Percentiles rank a stretch among this genome's conserved stretches.
Evolutionary conservation across 2,329 filamentous ascomycete species (phyloP).

Genomic region (Didymella exigua): DNA sequence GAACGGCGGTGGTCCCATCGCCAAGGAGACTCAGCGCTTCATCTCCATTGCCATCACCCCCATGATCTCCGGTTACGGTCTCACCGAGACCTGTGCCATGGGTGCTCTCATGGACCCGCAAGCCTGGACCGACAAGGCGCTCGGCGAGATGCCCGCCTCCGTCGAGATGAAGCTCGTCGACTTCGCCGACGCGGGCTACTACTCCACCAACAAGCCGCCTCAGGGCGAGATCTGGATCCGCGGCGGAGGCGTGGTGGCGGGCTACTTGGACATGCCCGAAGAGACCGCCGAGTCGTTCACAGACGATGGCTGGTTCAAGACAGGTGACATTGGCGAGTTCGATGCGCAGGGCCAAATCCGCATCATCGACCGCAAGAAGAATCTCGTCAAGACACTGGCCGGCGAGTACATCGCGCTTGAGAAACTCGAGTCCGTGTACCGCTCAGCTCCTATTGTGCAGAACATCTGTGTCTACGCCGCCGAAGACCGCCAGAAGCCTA

Average conservation of each 20-base stretch:
- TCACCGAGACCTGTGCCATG: slow-evolving; percentile 91
- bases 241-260: slow-evolving; percentile 73
- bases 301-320: slow-evolving; percentile 93
- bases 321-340: slow-evolving; percentile 93
- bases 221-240: slow-evolving; percentile 94
- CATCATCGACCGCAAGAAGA: slow-evolving; percentile 97
- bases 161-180: slow-evolving; percentile 93
- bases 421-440: slow-evolving; percentile 91
- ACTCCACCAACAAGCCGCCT: slow-evolving; percentile 72
- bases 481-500: slow-evolving; percentile 72
- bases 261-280: slow-evolving; percentile 84
- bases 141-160: slow-evolving; percentile 77
- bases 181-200: slow-evolving; percentile 86
- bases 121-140: slow-evolving; percentile 76
- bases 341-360: slow-evolving; percentile 77
- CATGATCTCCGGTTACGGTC: slow-evolving; percentile 91
- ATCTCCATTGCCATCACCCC: slow-evolving; percentile 90
- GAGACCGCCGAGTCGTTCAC: slow-evolving; percentile 81
- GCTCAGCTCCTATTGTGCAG: slow-evolving; percentile 74
- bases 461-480: slow-evolving; percentile 91
- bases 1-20: slow-evolving; percentile 91
- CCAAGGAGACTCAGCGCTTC: slow-evolving; percentile 86
- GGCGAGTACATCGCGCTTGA: slow-evolving; percentile 97
- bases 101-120: slow-evolving; percentile 82
- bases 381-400: slow-evolving; percentile 92